Base-by-base conservation (phyloP, 2,329 filamentous ascomycete genomes). In the Fonsecaea pugnacius region DNA sequence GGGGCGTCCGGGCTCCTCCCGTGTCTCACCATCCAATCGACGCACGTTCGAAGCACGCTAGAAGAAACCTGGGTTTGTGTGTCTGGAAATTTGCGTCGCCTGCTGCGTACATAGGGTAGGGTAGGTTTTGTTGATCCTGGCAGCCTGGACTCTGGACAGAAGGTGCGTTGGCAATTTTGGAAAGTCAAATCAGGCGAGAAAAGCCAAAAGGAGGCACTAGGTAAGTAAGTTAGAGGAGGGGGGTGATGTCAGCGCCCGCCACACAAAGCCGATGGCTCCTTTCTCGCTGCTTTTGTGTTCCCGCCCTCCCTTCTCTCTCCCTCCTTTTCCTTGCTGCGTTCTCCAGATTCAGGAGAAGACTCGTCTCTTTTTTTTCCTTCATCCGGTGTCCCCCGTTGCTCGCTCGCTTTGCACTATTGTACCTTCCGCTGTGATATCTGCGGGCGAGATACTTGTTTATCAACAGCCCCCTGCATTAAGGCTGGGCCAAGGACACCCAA, bases 21-120 rank as follows among this genome's bases (percentile, higher is more conserved):
- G 59, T 32, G 60, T 40, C 43, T 50, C 60, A 58, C 58, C 38
- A 50, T 57, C 60, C 60, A 62, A 62, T 62, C 52, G 43, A 55
- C 14, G 52, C 24, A 43, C 10, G 32, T 18, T 60, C 58, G 58
- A 60, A 60, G 58, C 58, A 60, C 58, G 50, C 58, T 60, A 60
- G 58, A 60, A 60, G 48, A 14, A 46, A 16, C 18, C 16, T 9
- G 21, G 57, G 12, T n/a, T 18, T 40, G n/a, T n/a, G n/a, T 32
- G 36, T 27, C 16, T 32, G 55, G 27, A 48, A 33, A 50, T 58
- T 58, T 40, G 55, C 27, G 27, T 30, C 4, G 4, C 3, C 27
- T 30, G 4, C 27, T 5, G 4, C 27, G 27, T 30, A 30, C 4
- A 4, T 4, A 30, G 27, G 27, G 27, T 30, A 30, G 27, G 27